A percentile compares a stretch with the other conserved stretches of the same genome.
phyloP scores from a whole-genome alignment of 805 yeast genomes.

The Yarrowia alimentaria region DNA sequence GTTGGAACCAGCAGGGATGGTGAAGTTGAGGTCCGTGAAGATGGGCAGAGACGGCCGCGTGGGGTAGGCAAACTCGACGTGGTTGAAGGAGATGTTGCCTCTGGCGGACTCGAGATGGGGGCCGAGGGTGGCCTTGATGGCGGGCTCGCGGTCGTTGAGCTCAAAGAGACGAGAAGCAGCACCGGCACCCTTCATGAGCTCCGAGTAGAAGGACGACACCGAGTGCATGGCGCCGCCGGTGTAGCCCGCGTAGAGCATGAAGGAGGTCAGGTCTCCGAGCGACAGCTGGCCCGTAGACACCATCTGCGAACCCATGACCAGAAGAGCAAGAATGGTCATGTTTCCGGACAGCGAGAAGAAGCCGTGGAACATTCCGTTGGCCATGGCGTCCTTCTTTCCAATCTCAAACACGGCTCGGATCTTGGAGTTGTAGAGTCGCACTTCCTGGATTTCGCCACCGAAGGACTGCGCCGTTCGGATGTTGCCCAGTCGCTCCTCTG shows the following conservation, averaged over 20 bases:
- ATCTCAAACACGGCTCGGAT: constrained; percentile 62
- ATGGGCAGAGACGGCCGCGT: constrained; percentile 72
- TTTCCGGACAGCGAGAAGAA: constrained; percentile 84
- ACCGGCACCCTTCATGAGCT: constrained; percentile 95
- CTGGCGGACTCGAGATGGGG: constrained; percentile 32
- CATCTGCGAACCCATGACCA: constrained; percentile 79
- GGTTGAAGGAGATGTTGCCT: constrained; percentile 54
- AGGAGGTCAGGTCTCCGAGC: constrained; percentile 85
- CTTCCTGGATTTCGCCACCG: constrained; percentile 78
- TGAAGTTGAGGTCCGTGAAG: constrained; percentile 59
- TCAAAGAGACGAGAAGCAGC: constrained; percentile 92
- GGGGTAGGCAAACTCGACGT: constrained; percentile 76
- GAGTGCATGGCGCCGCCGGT: constrained; percentile 94
- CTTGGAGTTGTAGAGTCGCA: constrained; percentile 68
- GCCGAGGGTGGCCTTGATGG: constrained; percentile 68
- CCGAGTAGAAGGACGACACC: constrained; percentile 84
- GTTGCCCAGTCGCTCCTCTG: constrained; percentile 87
- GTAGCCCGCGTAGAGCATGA: constrained; percentile 92
- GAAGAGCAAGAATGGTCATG: constrained; percentile 67
- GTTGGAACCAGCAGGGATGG: constrained; percentile 75
- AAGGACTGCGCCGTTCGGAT: constrained; percentile 86
- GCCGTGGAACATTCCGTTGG: constrained; percentile 74
- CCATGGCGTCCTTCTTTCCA: constrained; percentile 75
- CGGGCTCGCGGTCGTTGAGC: constrained; percentile 72
- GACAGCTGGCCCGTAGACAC: constrained; percentile 73